A percentile compares a stretch with the other conserved stretches of the same genome.
These are phyloP conservation scores for Lentinula aciculospora DNA, from an alignment of 768 basidiomycete species.

Conservation along the genomic window DNA sequence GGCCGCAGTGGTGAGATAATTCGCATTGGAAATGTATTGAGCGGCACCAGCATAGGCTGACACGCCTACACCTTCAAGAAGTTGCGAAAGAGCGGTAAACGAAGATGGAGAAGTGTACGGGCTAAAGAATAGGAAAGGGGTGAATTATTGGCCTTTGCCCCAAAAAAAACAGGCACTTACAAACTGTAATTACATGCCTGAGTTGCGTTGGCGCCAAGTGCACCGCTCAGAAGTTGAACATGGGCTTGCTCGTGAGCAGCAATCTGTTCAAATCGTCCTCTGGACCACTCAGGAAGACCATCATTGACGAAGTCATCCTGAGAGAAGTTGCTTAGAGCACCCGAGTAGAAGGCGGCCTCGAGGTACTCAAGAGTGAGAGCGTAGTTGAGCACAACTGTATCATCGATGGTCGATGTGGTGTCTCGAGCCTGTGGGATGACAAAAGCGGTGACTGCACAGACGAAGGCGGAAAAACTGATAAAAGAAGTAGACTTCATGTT, in stretches of 20 bases:
- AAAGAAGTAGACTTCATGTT: not conserved
- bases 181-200: slow-evolving; percentile 57
- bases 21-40: slow-evolving; percentile 20
- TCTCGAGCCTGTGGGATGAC: not conserved
- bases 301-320: slow-evolving; percentile 37
- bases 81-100: not conserved
- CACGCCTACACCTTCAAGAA: not conserved
- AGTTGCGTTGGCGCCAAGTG: slow-evolving; percentile 32
- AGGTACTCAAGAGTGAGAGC: slow-evolving; percentile 35
- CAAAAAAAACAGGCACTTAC: slow-evolving; percentile 24
- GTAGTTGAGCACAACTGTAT: not conserved
- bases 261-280: slow-evolving; percentile 47
- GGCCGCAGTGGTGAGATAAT: slow-evolving; percentile 47
- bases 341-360: slow-evolving; percentile 37
- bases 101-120: slow-evolving; percentile 36
- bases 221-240: slow-evolving; percentile 45
- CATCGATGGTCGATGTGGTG: not conserved
- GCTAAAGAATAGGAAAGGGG: slow-evolving; percentile 14
- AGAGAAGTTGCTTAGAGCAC: slow-evolving; percentile 37
- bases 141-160: not conserved
- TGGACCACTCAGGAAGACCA: slow-evolving; percentile 44
- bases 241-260: slow-evolving; percentile 49
- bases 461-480: not conserved
- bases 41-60: not conserved
- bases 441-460: not conserved